Evolutionary conservation across 164 flowering plant species (phyloP), one percentile per base, ranked within the genome.

Genomic region (Tinospora cordifolia): DNA sequence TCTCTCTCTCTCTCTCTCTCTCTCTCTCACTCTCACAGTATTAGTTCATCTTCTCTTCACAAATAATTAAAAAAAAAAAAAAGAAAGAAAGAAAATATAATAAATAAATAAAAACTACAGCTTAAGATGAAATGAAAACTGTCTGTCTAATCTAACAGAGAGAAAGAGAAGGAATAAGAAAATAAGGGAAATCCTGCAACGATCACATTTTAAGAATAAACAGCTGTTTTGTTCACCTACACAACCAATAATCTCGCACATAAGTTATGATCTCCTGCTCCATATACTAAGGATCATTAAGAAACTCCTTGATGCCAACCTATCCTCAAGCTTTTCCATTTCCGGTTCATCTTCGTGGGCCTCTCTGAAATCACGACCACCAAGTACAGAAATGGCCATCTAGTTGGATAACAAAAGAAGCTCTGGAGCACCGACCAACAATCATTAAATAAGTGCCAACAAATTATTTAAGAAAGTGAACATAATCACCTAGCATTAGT

Each of bases 161-260:
- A 47, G 6, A 49, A 49, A 51, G 19, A 19, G 8, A 51, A 15
- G 19, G 1, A 51, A 51, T 2, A 54, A 54, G 10, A 21, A 8
- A 51, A 19, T 5, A 51, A 6, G 59, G 59, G 19, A 19, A 13
- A 15, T 51, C 41, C 5, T 64, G 8, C 67, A 64, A 64, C 25
- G 46, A 64, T 64, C 67, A 64, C 41, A 64, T 64, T 64, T 36
- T 36, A 64, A 64, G 67, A 38, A 64, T 8, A 4, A 17, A 64
- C 67, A 64, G 67, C 67, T 64, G 67, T 22, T 30, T 36, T 64
- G 38, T 10, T 19, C 58, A 51, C 3, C 36, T 54, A 54, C 19
- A 1, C 60, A n/a, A n/a, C 60, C 24, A n/a, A n/a, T n/a, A 19
- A 21, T 54, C 60, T 54, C 7, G 24, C 60, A 51, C n/a, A 54